phyloP scores from a whole-genome alignment of 176 grass and related monocot genomes.

The Oryza meyeriana region DNA sequence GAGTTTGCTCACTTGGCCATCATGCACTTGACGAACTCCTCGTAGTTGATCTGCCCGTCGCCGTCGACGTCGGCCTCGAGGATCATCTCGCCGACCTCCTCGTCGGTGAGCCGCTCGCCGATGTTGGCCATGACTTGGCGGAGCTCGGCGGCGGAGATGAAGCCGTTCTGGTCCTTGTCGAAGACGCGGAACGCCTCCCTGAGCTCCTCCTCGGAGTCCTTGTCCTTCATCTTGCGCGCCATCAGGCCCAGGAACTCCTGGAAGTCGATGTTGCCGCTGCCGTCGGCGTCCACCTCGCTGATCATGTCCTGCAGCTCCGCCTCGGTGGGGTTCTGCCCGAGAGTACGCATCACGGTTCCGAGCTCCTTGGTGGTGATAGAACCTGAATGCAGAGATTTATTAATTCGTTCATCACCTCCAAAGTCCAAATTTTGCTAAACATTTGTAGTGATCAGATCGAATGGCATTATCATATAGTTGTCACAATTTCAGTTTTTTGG shows the following conservation, averaged over 20 bases:
- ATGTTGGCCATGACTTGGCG: constrained; percentile 65
- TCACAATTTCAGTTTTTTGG: neutral
- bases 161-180: constrained; percentile 70
- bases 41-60: constrained; percentile 62
- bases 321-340: constrained; percentile 64
- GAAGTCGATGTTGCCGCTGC: constrained; percentile 52
- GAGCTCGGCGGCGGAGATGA: constrained; percentile 61
- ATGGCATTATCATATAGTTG: neutral
- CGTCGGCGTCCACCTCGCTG: constrained; percentile 52
- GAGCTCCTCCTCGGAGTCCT: constrained; percentile 59
- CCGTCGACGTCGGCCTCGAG: constrained; percentile 57
- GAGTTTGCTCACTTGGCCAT: constrained; percentile 57
- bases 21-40: constrained; percentile 82
- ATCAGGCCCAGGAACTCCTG: constrained; percentile 57
- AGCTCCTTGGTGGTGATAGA: constrained; percentile 61
- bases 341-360: constrained; percentile 57
- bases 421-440: neutral
- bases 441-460: no score
- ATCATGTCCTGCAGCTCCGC: constrained; percentile 68
- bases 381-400: constrained; percentile 7
- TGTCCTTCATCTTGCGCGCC: constrained; percentile 53
- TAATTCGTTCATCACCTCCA: neutral
- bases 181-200: constrained; percentile 71
- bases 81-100: constrained; percentile 60
- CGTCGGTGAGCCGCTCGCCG: constrained; percentile 53